phyloP scores from a whole-genome alignment of 208 protist genomes.

The Wallacemonas sp. region DNA sequence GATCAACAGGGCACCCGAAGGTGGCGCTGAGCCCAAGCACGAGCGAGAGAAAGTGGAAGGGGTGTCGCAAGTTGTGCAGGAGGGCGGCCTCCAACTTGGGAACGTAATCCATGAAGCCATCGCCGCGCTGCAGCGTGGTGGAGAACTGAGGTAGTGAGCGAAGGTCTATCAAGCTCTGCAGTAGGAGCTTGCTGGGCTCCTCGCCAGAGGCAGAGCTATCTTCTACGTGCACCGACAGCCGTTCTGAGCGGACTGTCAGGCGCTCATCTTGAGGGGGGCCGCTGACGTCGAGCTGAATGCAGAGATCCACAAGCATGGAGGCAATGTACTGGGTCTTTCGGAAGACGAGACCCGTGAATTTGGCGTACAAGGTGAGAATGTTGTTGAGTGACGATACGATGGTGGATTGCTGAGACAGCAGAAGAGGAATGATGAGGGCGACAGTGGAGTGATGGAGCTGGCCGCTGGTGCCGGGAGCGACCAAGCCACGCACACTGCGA shows the following conservation, averaged over 20 bases:
- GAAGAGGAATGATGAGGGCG: conserved; percentile 35
- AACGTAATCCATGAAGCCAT: conserved; percentile 37
- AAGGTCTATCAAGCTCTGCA: conserved; percentile 39
- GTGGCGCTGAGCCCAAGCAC: conserved; percentile 24
- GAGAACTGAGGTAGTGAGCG: conserved; percentile 25
- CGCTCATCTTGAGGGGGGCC: neutral
- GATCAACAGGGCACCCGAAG: conserved; percentile 40
- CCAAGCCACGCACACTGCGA: conserved; percentile 26
- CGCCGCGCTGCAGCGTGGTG: conserved; percentile 13
- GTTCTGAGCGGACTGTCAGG: conserved; percentile 23
- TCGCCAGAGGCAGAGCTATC: conserved; percentile 3
- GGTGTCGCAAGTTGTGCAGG: conserved; percentile 30
- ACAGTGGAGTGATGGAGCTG: conserved; percentile 14
- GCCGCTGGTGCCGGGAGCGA: conserved; percentile 14
- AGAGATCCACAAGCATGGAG: conserved; percentile 26
- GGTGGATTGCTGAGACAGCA: conserved; percentile 15
- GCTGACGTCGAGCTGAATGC: conserved; percentile 17
- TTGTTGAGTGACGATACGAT: conserved; percentile 25
- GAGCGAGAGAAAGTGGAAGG: conserved; percentile 49
- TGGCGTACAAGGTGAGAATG: conserved; percentile 43
- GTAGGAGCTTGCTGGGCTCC: conserved; percentile 7
- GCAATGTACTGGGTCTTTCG: conserved; percentile 16
- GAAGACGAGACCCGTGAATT: conserved; percentile 20
- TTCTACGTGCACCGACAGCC: conserved; percentile 24
- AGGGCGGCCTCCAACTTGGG: conserved; percentile 38